Conservation (phyloP, 192 early-diverging fungal genomes). For the Cetraspora pellucida region DNA sequence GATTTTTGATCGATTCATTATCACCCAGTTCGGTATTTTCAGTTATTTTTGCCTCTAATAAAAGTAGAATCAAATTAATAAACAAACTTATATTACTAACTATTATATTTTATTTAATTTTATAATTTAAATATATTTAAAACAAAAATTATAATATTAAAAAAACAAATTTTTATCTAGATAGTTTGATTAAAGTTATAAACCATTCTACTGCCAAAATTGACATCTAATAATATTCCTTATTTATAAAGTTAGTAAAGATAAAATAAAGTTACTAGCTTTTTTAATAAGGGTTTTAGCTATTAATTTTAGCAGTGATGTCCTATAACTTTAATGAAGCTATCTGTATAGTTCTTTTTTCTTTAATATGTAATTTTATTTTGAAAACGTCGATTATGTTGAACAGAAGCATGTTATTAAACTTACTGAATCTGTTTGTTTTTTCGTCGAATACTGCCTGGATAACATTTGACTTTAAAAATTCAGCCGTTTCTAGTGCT, state of each 20-base stretch:
- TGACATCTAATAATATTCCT: too few relatives aligned
- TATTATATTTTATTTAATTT: background rate
- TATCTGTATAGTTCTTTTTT: too few relatives aligned
- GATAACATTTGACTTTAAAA: conserved; percentile 3
- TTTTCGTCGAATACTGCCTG: background rate
- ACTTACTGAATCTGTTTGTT: background rate
- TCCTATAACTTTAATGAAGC: too few relatives aligned
- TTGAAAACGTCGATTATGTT: too few relatives aligned
- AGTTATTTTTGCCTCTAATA: background rate
- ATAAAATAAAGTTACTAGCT: too few relatives aligned
- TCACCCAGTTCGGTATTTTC: conserved; percentile 11
- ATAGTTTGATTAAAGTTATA: too few relatives aligned
- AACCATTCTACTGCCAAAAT: too few relatives aligned
- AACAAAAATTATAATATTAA: background rate
- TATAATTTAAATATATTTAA: background rate
- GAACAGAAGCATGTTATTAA: background rate
- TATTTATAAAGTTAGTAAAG: too few relatives aligned
- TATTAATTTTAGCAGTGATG: too few relatives aligned
- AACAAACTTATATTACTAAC: background rate
- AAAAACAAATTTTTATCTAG: too few relatives aligned
- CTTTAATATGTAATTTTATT: too few relatives aligned
- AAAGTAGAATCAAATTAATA: background rate
- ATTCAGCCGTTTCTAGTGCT: background rate
- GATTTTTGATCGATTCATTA: conserved; percentile 24
- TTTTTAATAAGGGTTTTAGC: too few relatives aligned